Conservation (phyloP, 495 filamentous ascomycete species). For the Acidiella bohemica region DNA sequence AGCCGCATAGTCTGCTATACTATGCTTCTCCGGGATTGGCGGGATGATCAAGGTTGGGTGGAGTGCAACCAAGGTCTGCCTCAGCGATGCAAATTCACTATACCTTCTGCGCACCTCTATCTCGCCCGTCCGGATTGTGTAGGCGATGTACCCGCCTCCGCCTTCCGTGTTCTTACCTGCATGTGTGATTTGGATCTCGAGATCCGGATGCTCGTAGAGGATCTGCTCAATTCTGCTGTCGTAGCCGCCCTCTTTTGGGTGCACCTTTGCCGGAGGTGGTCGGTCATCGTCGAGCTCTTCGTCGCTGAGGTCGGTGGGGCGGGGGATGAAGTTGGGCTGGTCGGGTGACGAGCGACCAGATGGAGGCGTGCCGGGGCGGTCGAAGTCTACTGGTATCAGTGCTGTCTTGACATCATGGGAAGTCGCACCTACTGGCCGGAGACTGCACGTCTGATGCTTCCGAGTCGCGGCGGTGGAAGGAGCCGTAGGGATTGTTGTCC, state of each 20-base stretch:
- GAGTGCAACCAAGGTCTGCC: conserved; percentile 73
- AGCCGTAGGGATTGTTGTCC: conserved; percentile 87
- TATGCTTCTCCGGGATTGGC: conserved; percentile 95
- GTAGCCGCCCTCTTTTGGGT: conserved; percentile 69
- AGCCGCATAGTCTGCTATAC: conserved; percentile 95
- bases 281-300: conserved; percentile 46
- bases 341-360: conserved; percentile 27
- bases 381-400: conserved; percentile 18
- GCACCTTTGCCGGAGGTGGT: conserved; percentile 25
- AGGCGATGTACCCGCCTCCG: conserved; percentile 85
- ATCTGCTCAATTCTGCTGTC: conserved; percentile 93
- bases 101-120: conserved; percentile 89
- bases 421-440: conserved; percentile 29
- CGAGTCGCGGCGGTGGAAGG: conserved; percentile 72
- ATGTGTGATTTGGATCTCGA: conserved; percentile 77
- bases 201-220: conserved; percentile 83
- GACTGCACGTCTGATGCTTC: conserved; percentile 58
- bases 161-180: conserved; percentile 90
- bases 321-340: conserved; percentile 46
- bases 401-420: not conserved
- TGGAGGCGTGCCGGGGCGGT: conserved; percentile 32
- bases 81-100: conserved; percentile 89
- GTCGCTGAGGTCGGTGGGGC: conserved; percentile 43
- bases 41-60: conserved; percentile 92
- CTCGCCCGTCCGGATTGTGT: conserved; percentile 90